phyloP scores from a whole-genome alignment of 2,329 filamentous ascomycete genomes.

The Pseudocercospora eumusae region DNA sequence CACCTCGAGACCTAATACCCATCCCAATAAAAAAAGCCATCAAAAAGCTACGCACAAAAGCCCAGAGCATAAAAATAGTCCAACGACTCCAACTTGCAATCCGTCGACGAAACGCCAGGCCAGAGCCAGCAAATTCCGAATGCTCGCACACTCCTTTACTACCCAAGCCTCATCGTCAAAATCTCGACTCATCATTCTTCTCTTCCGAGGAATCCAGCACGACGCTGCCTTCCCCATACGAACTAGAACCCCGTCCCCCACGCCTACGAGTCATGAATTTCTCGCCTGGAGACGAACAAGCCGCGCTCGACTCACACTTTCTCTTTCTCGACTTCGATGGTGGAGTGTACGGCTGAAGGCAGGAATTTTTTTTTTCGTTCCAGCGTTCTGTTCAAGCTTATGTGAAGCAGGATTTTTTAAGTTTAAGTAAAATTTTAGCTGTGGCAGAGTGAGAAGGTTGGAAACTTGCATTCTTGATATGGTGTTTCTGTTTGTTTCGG shows the following conservation, averaged over 20 bases:
- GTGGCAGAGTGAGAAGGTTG: too few species aligned
- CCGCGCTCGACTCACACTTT: background rate
- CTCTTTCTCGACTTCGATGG: background rate
- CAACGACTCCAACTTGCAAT: background rate
- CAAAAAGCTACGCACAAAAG: background rate
- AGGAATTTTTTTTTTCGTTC: too few species aligned
- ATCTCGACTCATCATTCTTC: background rate
- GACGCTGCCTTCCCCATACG: too few species aligned
- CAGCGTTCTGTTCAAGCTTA: too few species aligned
- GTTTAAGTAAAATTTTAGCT: too few species aligned
- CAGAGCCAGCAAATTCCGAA: background rate
- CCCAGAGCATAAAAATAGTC: background rate
- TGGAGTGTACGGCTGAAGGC: too few species aligned
- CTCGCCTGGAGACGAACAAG: background rate
- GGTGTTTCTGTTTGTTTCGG: too few species aligned
- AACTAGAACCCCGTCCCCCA: too few species aligned
- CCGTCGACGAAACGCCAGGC: background rate
- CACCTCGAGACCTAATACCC: background rate
- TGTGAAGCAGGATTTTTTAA: too few species aligned
- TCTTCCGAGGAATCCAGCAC: too few species aligned
- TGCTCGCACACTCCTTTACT: background rate
- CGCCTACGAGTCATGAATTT: background rate
- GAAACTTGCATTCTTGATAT: too few species aligned
- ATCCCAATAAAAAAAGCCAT: background rate
- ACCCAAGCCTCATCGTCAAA: background rate